phyloP scores from a whole-genome alignment of 140 eudicot genomes.

The Cichorium intybus region DNA sequence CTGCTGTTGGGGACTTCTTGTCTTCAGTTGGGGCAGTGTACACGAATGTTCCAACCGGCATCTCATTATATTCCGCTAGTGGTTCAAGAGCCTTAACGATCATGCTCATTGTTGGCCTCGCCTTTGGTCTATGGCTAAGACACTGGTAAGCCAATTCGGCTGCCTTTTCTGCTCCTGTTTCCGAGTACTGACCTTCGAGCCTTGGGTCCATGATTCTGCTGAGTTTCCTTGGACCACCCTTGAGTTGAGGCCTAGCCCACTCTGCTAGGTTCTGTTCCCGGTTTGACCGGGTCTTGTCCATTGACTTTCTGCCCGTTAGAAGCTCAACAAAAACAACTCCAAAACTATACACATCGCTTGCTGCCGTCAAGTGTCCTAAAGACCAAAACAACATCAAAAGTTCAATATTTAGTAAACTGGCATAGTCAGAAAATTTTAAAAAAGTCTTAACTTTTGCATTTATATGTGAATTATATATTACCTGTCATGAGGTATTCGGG shows the following conservation, averaged over 20 bases:
- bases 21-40: conserved; percentile 42
- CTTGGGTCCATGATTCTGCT: conserved; percentile 69
- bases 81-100: conserved; percentile 55
- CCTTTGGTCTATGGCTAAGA: conserved; percentile 71
- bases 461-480: not conserved
- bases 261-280: conserved; percentile 72
- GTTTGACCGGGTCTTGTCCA: conserved; percentile 65
- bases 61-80: conserved; percentile 39
- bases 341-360: conserved; percentile 78
- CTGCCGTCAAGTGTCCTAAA: conserved; percentile 72
- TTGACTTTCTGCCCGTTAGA: conserved; percentile 63
- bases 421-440: not conserved
- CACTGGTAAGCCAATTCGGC: conserved; percentile 78
- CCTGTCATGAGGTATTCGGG: conserved; percentile 90
- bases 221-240: conserved; percentile 41
- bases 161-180: conserved; percentile 66
- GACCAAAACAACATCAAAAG: not conserved
- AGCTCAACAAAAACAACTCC: conserved; percentile 82
- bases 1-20: conserved; percentile 31
- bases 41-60: conserved; percentile 49
- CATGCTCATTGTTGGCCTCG: conserved; percentile 62
- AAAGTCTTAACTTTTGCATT: not conserved
- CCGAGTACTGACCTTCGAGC: conserved; percentile 76
- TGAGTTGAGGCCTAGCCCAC: conserved; percentile 72
- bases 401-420: not conserved